phyloP scores from a whole-genome alignment of 1,284 basidiomycete genomes.

The Apiotrichum siamense region DNA sequence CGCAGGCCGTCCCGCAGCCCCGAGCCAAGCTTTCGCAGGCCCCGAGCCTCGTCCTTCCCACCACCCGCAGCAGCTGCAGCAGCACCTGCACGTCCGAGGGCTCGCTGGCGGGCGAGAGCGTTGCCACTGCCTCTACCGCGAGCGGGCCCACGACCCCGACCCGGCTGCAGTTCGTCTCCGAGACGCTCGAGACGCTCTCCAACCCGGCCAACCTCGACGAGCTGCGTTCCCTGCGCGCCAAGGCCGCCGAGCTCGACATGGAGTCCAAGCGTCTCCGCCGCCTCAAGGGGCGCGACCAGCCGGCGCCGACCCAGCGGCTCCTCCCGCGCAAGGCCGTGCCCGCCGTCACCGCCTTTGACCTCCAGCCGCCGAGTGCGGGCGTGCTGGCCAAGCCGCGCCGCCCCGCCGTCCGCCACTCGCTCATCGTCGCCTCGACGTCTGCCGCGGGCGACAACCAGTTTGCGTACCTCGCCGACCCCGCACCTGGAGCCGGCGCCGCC shows the following conservation, averaged over 20 bases:
- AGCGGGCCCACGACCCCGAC: slow-evolving; percentile 10
- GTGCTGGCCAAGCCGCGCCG: slow-evolving; percentile 4
- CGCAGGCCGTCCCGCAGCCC: no score
- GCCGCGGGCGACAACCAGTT: background rate
- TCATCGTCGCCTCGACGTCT: background rate
- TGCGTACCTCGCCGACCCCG: background rate
- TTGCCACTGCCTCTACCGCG: background rate
- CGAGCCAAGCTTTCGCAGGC: no score
- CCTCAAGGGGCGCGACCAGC: slow-evolving; percentile 11
- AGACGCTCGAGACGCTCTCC: slow-evolving; percentile 21
- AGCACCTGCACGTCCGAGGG: background rate
- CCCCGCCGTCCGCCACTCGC: slow-evolving; percentile 8
- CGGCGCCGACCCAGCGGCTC: slow-evolving; percentile 9
- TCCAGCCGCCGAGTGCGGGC: background rate
- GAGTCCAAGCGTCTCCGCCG: slow-evolving; percentile 19
- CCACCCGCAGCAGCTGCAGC: background rate
- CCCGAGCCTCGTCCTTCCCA: no score
- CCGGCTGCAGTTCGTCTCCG: slow-evolving; percentile 19
- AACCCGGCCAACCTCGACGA: slow-evolving; percentile 25
- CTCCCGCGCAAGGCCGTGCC: slow-evolving; percentile 31
- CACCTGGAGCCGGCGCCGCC: background rate
- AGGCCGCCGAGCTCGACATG: slow-evolving; percentile 22
- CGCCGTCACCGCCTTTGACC: slow-evolving; percentile 13
- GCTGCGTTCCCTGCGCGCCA: slow-evolving; percentile 19
- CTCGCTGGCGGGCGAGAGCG: slow-evolving; percentile 11